phyloP scores from a whole-genome alignment of 75 land plant genomes.

The Gnetum montanum region DNA sequence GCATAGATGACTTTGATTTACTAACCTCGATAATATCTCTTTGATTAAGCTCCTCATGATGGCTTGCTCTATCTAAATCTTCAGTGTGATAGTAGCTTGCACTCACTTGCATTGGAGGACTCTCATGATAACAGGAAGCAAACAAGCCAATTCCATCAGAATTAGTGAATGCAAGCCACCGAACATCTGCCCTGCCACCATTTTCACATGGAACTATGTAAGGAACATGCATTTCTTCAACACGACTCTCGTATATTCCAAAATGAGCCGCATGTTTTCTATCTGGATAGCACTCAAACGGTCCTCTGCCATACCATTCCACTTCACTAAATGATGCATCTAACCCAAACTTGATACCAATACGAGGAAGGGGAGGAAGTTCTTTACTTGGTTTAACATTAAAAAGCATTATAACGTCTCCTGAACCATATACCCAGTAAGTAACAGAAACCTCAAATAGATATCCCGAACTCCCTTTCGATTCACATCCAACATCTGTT shows the following conservation, averaged over 20 bases:
- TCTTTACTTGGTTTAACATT: slow-evolving; percentile 42
- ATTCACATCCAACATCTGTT: not conserved
- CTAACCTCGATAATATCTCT: slow-evolving; percentile 77
- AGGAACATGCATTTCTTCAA: slow-evolving; percentile 78
- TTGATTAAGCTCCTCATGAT: slow-evolving; percentile 62
- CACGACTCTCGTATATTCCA: slow-evolving; percentile 52
- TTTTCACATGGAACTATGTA: slow-evolving; percentile 92
- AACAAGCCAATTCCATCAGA: slow-evolving; percentile 45
- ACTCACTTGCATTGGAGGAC: slow-evolving; percentile 88
- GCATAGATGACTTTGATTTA: not conserved
- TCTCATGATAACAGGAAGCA: slow-evolving; percentile 48
- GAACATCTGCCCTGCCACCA: slow-evolving; percentile 86
- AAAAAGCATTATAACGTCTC: slow-evolving; percentile 59
- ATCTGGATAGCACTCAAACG: slow-evolving; percentile 98
- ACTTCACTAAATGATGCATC: slow-evolving; percentile 44
- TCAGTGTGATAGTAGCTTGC: slow-evolving; percentile 74
- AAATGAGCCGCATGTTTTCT: slow-evolving; percentile 84
- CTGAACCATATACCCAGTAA: slow-evolving; percentile 69
- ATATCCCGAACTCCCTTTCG: not conserved
- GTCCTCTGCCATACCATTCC: slow-evolving; percentile 86
- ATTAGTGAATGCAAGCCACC: slow-evolving; percentile 76
- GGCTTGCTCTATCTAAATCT: slow-evolving; percentile 81
- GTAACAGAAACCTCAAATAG: slow-evolving; percentile 32
- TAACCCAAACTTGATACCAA: slow-evolving; percentile 63
- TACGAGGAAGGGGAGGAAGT: slow-evolving; percentile 92